Evolutionary conservation across 495 filamentous ascomycete genomes (phyloP).

Genomic region (Choiromyces venosus): DNA sequence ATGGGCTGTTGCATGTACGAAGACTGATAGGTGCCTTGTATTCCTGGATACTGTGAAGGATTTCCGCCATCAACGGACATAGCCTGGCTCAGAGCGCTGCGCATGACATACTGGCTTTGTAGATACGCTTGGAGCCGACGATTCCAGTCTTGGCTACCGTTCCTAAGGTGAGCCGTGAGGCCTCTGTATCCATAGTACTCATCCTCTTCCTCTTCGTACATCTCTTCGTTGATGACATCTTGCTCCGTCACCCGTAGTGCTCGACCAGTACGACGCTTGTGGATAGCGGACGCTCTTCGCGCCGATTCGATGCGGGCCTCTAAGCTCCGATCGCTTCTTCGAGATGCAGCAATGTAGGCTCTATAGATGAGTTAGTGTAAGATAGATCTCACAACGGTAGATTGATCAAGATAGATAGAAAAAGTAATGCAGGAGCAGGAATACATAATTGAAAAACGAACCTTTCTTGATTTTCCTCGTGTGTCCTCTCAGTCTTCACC

Average conservation of each 20-base stretch:
- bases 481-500: constrained; percentile 60
- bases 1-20: constrained; percentile 15
- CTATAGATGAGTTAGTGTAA: constrained; percentile 46
- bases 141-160: constrained; percentile 54
- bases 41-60: constrained; percentile 49
- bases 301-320: constrained; percentile 90
- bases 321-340: constrained; percentile 78
- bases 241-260: constrained; percentile 76
- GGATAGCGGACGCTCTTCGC: constrained; percentile 77
- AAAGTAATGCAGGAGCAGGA: constrained; percentile 7
- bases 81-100: constrained; percentile 49
- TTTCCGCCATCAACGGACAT: constrained; percentile 41
- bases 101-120: constrained; percentile 55
- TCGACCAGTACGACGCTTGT: constrained; percentile 82
- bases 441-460: constrained; percentile 42
- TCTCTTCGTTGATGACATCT: constrained; percentile 86
- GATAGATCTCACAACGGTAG: background rate
- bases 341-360: constrained; percentile 92
- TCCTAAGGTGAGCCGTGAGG: constrained; percentile 53
- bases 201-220: constrained; percentile 97
- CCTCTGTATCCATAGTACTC: constrained; percentile 50
- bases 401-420: background rate
- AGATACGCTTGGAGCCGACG: constrained; percentile 55
- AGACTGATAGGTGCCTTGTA: constrained; percentile 43
- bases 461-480: constrained; percentile 90